Percentiles rank a stretch among this genome's conserved stretches.
Evolutionary conservation across 768 basidiomycete species (phyloP).

Genomic region (Suillus placidus): DNA sequence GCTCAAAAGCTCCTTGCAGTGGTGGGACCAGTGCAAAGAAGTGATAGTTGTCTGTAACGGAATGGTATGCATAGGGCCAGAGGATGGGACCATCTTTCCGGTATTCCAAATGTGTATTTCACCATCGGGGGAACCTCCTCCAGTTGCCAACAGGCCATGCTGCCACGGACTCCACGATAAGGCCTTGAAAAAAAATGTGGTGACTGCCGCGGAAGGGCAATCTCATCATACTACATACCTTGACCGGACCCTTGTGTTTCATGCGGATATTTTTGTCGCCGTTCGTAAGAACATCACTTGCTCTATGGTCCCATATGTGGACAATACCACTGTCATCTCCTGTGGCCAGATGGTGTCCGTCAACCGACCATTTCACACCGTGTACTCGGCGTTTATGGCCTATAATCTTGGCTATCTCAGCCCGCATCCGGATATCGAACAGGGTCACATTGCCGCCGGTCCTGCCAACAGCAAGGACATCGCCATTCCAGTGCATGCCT

Average conservation of each 20-base stretch:
- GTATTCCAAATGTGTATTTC: conserved; percentile 55
- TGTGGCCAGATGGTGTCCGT: conserved; percentile 43
- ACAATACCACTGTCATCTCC: conserved; percentile 45
- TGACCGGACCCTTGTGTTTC: conserved; percentile 47
- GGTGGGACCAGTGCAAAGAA: conserved; percentile 69
- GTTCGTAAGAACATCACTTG: conserved; percentile 33
- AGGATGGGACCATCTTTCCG: conserved; percentile 43
- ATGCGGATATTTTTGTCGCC: conserved; percentile 40
- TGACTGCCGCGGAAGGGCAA: neutral
- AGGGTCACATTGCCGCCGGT: conserved; percentile 41
- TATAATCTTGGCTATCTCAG: conserved; percentile 29
- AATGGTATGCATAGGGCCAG: conserved; percentile 51
- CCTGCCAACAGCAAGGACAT: conserved; percentile 42
- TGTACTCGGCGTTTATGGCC: conserved; percentile 39
- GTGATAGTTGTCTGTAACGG: conserved; percentile 54
- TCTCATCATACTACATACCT: conserved; percentile 31
- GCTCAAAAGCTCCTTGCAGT: conserved; percentile 84
- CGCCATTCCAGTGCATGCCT: conserved; percentile 43
- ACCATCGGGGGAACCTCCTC: conserved; percentile 66
- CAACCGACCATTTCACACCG: conserved; percentile 44
- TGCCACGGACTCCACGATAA: conserved; percentile 80
- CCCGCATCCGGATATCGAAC: conserved; percentile 38
- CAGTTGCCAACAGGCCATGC: conserved; percentile 64
- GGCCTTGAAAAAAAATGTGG: conserved; percentile 43
- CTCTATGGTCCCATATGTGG: conserved; percentile 47